phyloP scores from a whole-genome alignment of 345 rosid genomes.

The Lumnitzera racemosa region DNA sequence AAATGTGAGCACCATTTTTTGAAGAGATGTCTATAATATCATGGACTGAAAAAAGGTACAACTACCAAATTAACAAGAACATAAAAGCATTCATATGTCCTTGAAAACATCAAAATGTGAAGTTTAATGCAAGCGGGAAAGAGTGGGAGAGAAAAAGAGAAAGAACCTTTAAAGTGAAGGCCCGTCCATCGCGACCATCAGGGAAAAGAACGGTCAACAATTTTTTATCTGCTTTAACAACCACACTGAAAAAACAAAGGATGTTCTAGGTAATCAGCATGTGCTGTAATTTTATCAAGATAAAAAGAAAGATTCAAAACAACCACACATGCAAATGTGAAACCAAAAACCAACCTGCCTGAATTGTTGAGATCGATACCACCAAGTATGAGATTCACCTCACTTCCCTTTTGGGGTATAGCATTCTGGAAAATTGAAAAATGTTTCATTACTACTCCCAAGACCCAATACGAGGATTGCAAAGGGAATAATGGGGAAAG shows the following conservation, averaged over 20 bases:
- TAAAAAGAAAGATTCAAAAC: neutral
- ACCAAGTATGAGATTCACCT: conserved; percentile 70
- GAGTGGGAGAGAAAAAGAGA: neutral
- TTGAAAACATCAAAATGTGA: too few relatives aligned
- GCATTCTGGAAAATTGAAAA: conserved; percentile 37
- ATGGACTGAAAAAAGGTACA: too few relatives aligned
- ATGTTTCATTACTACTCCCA: conserved; percentile 6
- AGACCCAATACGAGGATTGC: conserved; percentile 2
- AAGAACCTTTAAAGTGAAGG: conserved; percentile 92
- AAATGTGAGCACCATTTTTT: too few relatives aligned
- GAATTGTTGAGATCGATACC: conserved; percentile 99
- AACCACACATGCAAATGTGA: conserved; percentile 7
- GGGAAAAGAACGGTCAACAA: conserved; percentile 90
- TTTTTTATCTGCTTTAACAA: conserved; percentile 91
- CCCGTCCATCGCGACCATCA: conserved; percentile 93
- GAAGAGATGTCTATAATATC: too few relatives aligned
- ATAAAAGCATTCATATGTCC: too few relatives aligned
- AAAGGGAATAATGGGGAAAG: neutral
- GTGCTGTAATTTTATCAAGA: neutral
- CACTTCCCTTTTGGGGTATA: conserved; percentile 51
- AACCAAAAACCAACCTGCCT: conserved; percentile 95
- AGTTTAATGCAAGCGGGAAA: neutral
- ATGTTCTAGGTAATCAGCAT: neutral
- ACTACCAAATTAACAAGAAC: too few relatives aligned
- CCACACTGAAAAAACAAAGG: conserved; percentile 50